Evolutionary conservation across 2,329 filamentous ascomycete species (phyloP).

Genomic region (Grosmannia clavigera): DNA sequence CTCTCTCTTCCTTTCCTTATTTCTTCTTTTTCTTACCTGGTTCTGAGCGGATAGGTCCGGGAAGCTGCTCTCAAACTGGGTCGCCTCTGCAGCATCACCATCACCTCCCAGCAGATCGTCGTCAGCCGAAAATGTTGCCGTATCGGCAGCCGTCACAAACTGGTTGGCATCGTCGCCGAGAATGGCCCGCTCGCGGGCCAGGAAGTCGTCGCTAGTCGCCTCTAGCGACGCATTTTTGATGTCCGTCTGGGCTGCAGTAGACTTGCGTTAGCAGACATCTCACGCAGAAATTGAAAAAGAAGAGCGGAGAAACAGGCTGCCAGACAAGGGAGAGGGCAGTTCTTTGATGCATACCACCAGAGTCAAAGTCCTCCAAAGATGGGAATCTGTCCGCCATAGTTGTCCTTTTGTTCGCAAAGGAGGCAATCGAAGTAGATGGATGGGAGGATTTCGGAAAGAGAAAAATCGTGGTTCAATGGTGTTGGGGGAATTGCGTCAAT

Average conservation of each 20-base stretch:
- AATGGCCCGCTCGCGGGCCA: constrained; percentile 78
- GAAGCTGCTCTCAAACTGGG: constrained; percentile 76
- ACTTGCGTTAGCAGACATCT: constrained; percentile 7
- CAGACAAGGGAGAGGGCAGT: neutral
- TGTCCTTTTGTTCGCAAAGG: constrained; percentile 7
- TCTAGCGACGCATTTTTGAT: constrained; percentile 44
- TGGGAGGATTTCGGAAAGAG: neutral
- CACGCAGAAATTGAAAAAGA: neutral
- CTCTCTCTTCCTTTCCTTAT: neutral
- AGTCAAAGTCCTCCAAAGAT: constrained; percentile 66
- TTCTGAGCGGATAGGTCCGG: constrained; percentile 61
- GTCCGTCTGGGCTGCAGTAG: constrained; percentile 51
- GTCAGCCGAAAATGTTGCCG: constrained; percentile 32
- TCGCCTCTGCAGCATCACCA: constrained; percentile 33
- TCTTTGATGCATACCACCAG: constrained; percentile 35
- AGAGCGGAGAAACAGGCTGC: constrained; percentile 4
- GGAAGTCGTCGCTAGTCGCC: constrained; percentile 66
- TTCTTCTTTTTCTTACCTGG: constrained; percentile 38
- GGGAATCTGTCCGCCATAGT: constrained; percentile 69
- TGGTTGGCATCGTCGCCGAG: constrained; percentile 89
- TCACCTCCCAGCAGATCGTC: constrained; percentile 60
- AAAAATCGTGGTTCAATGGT: neutral
- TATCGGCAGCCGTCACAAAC: constrained; percentile 67
- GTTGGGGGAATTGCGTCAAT: neutral
- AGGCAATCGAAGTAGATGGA: neutral